These are phyloP conservation scores for Lipomyces sp. DNA, from an alignment of 805 yeast species.

Conservation along the genomic window DNA sequence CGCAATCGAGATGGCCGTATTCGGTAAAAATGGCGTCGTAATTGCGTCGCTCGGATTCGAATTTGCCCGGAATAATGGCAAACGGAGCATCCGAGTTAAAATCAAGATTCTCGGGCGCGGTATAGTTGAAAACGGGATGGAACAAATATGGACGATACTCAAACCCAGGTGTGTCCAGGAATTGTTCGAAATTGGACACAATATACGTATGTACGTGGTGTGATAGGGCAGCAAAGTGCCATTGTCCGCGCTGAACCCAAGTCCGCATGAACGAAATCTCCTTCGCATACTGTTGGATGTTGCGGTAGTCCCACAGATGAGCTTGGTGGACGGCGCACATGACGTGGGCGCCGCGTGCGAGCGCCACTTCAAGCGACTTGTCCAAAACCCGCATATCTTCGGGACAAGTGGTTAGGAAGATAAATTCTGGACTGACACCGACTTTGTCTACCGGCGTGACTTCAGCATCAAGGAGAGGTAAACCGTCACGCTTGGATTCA, in stretches of 20 bases:
- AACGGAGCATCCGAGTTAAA: slow-evolving; percentile 13
- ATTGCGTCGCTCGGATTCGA: slow-evolving; percentile 24
- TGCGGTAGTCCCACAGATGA: slow-evolving; percentile 27
- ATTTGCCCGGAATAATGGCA: slow-evolving; percentile 26
- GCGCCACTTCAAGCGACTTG: slow-evolving; percentile 8
- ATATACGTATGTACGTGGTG: slow-evolving; percentile 26
- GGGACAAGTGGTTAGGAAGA: slow-evolving; percentile 33
- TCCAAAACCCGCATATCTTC: slow-evolving; percentile 31
- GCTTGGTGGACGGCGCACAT: slow-evolving; percentile 31
- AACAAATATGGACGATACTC: slow-evolving; percentile 18
- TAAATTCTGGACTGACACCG: slow-evolving; percentile 26
- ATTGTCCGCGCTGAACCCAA: slow-evolving; percentile 24
- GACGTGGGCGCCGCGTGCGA: slow-evolving; percentile 28
- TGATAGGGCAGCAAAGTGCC: slow-evolving; percentile 27
- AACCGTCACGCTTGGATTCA: slow-evolving; percentile 12
- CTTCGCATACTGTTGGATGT: slow-evolving; percentile 12
- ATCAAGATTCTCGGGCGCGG: not conserved
- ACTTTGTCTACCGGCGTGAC: slow-evolving; percentile 3
- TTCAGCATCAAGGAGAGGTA: slow-evolving; percentile 12
- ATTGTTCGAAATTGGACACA: slow-evolving; percentile 23
- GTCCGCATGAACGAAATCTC: slow-evolving; percentile 29
- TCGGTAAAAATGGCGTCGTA: slow-evolving; percentile 22
- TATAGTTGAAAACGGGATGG: slow-evolving; percentile 27
- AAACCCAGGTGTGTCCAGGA: slow-evolving; percentile 15
- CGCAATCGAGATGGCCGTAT: slow-evolving; percentile 15